Evolutionary conservation across 495 filamentous ascomycete species (phyloP).

Genomic region (Neurospora terricola): DNA sequence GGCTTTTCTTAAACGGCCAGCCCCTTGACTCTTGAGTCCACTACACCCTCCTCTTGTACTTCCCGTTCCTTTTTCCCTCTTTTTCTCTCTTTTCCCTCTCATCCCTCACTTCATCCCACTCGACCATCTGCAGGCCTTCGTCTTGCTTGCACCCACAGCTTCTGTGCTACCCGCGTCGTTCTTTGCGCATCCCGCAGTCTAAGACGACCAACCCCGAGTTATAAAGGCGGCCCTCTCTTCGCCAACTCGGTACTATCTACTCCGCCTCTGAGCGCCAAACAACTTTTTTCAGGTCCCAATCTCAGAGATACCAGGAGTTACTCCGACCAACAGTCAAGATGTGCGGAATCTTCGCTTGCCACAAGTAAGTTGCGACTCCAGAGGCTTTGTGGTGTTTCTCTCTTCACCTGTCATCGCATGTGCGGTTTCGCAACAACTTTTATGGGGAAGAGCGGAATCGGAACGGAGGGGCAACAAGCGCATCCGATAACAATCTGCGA

Average conservation of each 20-base stretch:
- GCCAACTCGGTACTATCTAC: conserved; percentile 14
- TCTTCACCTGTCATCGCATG: not conserved
- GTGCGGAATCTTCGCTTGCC: conserved; percentile 91
- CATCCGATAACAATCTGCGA: not conserved
- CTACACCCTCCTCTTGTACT: not conserved
- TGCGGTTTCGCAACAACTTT: conserved; percentile 4
- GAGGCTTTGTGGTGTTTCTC: not conserved
- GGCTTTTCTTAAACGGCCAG: not conserved
- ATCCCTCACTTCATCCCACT: conserved; percentile 15
- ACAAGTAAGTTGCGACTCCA: conserved; percentile 51
- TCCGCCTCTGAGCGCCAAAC: conserved; percentile 16
- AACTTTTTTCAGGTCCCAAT: conserved; percentile 6
- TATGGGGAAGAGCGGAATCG: not conserved
- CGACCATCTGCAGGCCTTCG: conserved; percentile 9
- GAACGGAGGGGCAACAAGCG: conserved; percentile 23
- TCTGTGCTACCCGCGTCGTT: conserved; percentile 1
- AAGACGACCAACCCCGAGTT: conserved; percentile 3
- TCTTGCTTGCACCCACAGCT: conserved; percentile 3
- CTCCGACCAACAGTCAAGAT: conserved; percentile 26
- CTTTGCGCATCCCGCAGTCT: not conserved
- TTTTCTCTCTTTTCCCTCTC: conserved; percentile 16
- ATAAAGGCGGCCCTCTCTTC: conserved; percentile 15
- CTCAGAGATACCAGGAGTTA: not conserved
- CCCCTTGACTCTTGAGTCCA: not conserved
- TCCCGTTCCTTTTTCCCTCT: not conserved